Conservation (phyloP, 352 stramenopile species). For the Phytophthora sp. region DNA sequence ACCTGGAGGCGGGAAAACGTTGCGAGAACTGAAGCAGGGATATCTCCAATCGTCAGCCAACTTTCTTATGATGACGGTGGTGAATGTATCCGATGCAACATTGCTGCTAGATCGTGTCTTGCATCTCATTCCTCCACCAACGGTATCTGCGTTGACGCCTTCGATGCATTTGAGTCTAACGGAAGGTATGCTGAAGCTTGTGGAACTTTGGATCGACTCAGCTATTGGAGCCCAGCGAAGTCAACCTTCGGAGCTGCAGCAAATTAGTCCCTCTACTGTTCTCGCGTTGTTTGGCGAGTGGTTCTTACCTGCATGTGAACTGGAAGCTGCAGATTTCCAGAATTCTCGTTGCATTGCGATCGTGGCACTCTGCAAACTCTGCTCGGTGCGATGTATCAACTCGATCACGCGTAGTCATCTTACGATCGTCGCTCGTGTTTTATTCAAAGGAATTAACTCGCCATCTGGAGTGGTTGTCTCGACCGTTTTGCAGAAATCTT, state of each 20-base stretch:
- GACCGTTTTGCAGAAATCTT: conserved; percentile 79
- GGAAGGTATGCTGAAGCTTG: conserved; percentile 74
- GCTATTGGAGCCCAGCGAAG: conserved; percentile 69
- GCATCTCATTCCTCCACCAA: conserved; percentile 77
- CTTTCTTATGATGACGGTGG: conserved; percentile 72
- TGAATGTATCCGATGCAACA: conserved; percentile 66
- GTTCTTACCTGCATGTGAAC: conserved; percentile 86
- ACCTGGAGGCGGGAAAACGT: conserved; percentile 37
- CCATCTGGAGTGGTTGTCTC: conserved; percentile 78
- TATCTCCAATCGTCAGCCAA: conserved; percentile 77
- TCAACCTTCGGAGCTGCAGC: conserved; percentile 60
- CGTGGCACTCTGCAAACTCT: conserved; percentile 81
- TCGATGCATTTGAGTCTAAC: conserved; percentile 76
- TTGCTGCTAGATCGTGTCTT: conserved; percentile 81
- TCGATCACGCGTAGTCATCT: conserved; percentile 67
- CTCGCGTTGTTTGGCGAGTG: conserved; percentile 87
- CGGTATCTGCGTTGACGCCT: conserved; percentile 66
- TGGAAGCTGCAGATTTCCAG: conserved; percentile 71
- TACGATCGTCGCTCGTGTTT: conserved; percentile 62
- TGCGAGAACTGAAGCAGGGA: conserved; percentile 67
- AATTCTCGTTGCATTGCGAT: conserved; percentile 82
- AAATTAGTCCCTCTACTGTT: conserved; percentile 83
- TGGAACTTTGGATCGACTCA: conserved; percentile 83
- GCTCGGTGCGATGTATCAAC: conserved; percentile 70
- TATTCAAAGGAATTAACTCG: conserved; percentile 84